Evolutionary conservation across 2,329 filamentous ascomycete genomes (phyloP).

Genomic region (Dendrostoma leiphaemia): DNA sequence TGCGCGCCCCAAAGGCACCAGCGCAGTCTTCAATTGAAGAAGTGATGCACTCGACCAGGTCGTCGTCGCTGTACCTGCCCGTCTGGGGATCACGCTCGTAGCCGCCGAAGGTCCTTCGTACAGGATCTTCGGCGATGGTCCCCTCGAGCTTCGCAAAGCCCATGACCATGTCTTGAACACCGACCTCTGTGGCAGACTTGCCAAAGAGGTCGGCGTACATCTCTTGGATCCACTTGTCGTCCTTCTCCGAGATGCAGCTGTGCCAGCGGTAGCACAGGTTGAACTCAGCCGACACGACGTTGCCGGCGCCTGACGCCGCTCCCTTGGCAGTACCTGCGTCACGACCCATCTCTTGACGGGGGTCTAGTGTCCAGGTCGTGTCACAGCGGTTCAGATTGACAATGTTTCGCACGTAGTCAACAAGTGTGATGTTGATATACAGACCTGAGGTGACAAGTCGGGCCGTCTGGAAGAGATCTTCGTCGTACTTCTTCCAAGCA

Average conservation of each 20-base stretch:
- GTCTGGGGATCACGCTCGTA: conserved; percentile 59
- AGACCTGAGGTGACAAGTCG: conserved; percentile 71
- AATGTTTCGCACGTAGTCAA: conserved; percentile 78
- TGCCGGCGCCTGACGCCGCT: conserved; percentile 71
- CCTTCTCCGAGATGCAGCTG: conserved; percentile 70
- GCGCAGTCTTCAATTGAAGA: conserved; percentile 75
- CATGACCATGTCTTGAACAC: conserved; percentile 57
- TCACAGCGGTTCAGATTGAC: conserved; percentile 61
- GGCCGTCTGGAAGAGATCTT: conserved; percentile 77
- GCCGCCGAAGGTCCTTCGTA: conserved; percentile 64
- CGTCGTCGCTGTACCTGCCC: conserved; percentile 72
- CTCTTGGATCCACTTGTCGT: conserved; percentile 77
- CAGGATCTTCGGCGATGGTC: conserved; percentile 63
- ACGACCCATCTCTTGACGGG: conserved; percentile 65
- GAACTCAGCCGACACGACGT: conserved; percentile 84
- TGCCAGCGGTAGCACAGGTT: conserved; percentile 89
- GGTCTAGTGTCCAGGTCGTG: conserved; percentile 79
- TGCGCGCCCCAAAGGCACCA: conserved; percentile 69
- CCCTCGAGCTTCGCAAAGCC: conserved; percentile 63
- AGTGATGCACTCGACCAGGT: conserved; percentile 68
- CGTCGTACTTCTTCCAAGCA: conserved; percentile 68
- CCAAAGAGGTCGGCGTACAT: conserved; percentile 64
- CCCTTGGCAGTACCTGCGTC: conserved; percentile 51
- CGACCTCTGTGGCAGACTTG: conserved; percentile 55
- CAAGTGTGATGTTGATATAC: conserved; percentile 75